These are phyloP conservation scores for Entoloma clypeatum DNA, from an alignment of 1,284 basidiomycete genomes.

Conservation along the genomic window DNA sequence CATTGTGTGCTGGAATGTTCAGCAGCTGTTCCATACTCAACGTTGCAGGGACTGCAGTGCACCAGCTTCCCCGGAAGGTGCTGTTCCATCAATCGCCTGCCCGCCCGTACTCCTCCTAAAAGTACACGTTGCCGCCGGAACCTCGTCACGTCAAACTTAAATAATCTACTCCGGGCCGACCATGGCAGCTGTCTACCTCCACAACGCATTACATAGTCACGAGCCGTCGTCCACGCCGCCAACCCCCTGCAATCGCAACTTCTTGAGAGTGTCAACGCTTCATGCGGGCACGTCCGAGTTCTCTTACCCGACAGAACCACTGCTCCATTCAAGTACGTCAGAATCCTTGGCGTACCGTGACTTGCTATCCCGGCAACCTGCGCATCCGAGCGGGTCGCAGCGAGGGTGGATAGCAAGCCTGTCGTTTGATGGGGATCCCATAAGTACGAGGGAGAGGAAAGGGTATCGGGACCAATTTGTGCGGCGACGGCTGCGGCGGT, in stretches of 20 bases:
- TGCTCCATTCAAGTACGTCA: conserved; percentile 35
- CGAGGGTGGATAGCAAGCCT: conserved; percentile 35
- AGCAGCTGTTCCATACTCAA: too few species aligned
- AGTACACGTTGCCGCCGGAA: too few species aligned
- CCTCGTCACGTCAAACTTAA: too few species aligned
- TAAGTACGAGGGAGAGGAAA: conserved; percentile 38
- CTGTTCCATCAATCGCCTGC: too few species aligned
- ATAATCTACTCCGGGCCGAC: too few species aligned
- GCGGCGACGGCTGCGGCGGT: conserved; percentile 39
- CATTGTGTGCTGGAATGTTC: too few species aligned
- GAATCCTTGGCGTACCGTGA: conserved; percentile 44
- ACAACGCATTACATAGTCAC: conserved; percentile 47
- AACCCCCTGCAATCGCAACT: conserved; percentile 39
- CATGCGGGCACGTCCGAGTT: conserved; percentile 43
- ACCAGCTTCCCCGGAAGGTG: too few species aligned
- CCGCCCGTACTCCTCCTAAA: too few species aligned
- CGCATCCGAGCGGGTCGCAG: conserved; percentile 35
- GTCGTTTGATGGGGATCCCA: conserved; percentile 39
- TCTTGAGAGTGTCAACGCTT: conserved; percentile 52
- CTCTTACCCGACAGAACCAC: conserved; percentile 49
- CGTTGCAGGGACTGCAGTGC: too few species aligned
- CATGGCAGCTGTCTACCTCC: too few species aligned
- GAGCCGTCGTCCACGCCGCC: conserved; percentile 29
- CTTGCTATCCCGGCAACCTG: conserved; percentile 43
- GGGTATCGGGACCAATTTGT: conserved; percentile 32